phyloP scores from a whole-genome alignment of 129 eudicot genomes.

The Daucus carota region DH1_v3.0 NC_030381.2:48494001-48494500 shows the following conservation, averaged over 20 bases:
- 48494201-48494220: neutral
- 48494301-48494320: neutral
- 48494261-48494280: slow-evolving; percentile 1
- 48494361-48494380: neutral
- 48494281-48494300: neutral
- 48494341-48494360: neutral
- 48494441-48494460: neutral
- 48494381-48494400: neutral
- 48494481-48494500: slow-evolving; percentile 55
- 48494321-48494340: neutral
- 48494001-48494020: neutral
- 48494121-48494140: neutral
- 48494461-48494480: slow-evolving; percentile 27
- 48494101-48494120: neutral
- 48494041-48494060: neutral
- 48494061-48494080: neutral
- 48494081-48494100: neutral
- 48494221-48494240: neutral
- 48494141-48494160: slow-evolving; percentile 4
- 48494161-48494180: neutral
- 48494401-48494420: neutral
- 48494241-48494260: slow-evolving; percentile 1
- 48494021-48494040: neutral
- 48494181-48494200: neutral
- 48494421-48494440: neutral